These are phyloP conservation scores for Aegilops bicornis DNA, from an alignment of 176 grass and related monocot genomes.

Conservation along the genomic window DNA sequence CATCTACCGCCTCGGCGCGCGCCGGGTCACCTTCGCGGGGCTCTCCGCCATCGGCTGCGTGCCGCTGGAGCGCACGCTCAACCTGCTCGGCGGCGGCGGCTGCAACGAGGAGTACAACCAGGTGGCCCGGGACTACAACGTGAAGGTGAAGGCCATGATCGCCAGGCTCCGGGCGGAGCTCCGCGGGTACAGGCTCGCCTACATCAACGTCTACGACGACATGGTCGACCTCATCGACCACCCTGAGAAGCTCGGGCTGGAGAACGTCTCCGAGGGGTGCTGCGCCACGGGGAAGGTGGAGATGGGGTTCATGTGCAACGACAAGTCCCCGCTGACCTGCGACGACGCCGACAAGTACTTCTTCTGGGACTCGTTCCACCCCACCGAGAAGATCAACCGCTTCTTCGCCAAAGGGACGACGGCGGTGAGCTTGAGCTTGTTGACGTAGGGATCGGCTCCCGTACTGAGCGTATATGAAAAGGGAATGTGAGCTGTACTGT, in stretches of 20 bases:
- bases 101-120: conserved; percentile 75
- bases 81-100: conserved; percentile 27
- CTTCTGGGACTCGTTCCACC: conserved; percentile 93
- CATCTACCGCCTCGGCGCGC: conserved; percentile 63
- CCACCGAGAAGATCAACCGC: conserved; percentile 65
- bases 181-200: conserved; percentile 41
- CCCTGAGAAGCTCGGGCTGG: conserved; percentile 52
- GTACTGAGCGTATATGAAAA: background rate
- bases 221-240: conserved; percentile 53
- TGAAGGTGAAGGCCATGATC: conserved; percentile 62
- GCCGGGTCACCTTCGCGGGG: conserved; percentile 63
- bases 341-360: conserved; percentile 56
- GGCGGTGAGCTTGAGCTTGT: background rate
- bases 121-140: conserved; percentile 72
- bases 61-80: conserved; percentile 66
- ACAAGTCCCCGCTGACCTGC: conserved; percentile 43
- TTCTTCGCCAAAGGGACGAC: conserved; percentile 52
- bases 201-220: conserved; percentile 45
- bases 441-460: background rate
- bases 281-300: conserved; percentile 68
- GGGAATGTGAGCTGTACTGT: background rate
- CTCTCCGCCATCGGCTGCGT: conserved; percentile 80
- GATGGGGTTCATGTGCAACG: conserved; percentile 69
- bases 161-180: background rate
- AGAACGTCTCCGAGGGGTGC: conserved; percentile 80